Percentiles rank a stretch among this genome's conserved stretches.
These are phyloP conservation scores for Triticum turgidum DNA, from an alignment of 176 grass and related monocot species.

Conservation along the genomic window DNA sequence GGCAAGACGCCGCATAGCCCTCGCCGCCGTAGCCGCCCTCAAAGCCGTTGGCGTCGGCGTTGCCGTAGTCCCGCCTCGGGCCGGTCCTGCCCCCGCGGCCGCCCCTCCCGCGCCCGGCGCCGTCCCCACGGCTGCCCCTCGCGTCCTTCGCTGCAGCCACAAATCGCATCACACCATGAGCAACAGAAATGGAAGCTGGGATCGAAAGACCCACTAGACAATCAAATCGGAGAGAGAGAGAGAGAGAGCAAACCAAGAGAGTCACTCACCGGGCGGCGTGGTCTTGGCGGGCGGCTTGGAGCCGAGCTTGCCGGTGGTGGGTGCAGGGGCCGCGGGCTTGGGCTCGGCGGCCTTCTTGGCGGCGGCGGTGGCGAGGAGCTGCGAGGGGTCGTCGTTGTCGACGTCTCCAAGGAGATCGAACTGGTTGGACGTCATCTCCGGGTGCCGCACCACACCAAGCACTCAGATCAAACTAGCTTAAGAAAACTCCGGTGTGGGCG, in stretches of 20 bases:
- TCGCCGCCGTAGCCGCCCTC: conserved; percentile 32
- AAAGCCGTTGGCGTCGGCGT: conserved; percentile 39
- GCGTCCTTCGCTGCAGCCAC: conserved; percentile 56
- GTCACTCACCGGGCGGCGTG: conserved; percentile 66
- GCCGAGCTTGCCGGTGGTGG: background rate
- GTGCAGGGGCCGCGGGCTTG: background rate
- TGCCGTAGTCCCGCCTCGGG: conserved; percentile 33
- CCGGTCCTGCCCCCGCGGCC: background rate
- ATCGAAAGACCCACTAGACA: background rate
- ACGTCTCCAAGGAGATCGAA: conserved; percentile 83
- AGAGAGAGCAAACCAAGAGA: background rate
- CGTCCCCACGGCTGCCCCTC: conserved; percentile 40
- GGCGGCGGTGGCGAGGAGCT: conserved; percentile 56
- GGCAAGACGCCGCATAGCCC: background rate
- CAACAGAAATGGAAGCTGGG: background rate
- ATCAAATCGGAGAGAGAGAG: background rate
- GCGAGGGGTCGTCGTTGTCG: conserved; percentile 64
- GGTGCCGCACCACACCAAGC: background rate
- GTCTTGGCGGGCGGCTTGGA: conserved; percentile 60
- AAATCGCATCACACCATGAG: background rate
- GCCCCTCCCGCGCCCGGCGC: too few species aligned
- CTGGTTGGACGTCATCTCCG: conserved; percentile 61
- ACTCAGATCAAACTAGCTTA: background rate
- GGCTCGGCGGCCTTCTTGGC: conserved; percentile 39
- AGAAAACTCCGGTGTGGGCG: background rate